These are phyloP conservation scores for Trypanosoma cruzi DNA, from an alignment of 208 protist genomes.

Conservation along the genomic window DNA sequence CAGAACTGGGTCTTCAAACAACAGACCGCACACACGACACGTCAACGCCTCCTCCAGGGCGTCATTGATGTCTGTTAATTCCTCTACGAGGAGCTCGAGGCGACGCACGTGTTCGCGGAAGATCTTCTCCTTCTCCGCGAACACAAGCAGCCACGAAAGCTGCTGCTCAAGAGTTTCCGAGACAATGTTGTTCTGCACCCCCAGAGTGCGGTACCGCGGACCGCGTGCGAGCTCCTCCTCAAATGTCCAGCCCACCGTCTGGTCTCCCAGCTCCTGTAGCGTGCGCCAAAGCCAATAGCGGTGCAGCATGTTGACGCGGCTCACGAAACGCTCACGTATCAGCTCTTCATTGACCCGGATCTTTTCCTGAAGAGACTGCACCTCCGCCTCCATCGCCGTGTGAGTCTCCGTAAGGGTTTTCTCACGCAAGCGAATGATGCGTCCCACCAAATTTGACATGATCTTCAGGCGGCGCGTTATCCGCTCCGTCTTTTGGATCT, in stretches of 20 bases:
- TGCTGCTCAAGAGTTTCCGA: slow-evolving; percentile 80
- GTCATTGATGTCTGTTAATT: slow-evolving; percentile 84
- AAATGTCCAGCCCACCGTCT: slow-evolving; percentile 72
- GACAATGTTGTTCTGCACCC: slow-evolving; percentile 84
- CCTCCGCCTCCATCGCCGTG: slow-evolving; percentile 42
- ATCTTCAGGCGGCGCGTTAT: slow-evolving; percentile 45
- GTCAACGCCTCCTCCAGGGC: slow-evolving; percentile 74
- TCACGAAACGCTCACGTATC: slow-evolving; percentile 70
- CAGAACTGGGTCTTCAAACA: slow-evolving; percentile 84
- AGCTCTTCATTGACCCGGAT: slow-evolving; percentile 34
- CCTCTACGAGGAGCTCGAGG: slow-evolving; percentile 77
- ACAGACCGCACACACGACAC: slow-evolving; percentile 73
- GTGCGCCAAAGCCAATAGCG: slow-evolving; percentile 90
- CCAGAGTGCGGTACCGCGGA: slow-evolving; percentile 78
- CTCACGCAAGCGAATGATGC: slow-evolving; percentile 41
- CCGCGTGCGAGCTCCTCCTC: slow-evolving; percentile 80
- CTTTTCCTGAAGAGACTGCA: slow-evolving; percentile 39
- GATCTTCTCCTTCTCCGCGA: slow-evolving; percentile 48
- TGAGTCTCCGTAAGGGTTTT: slow-evolving; percentile 30
- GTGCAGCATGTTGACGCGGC: slow-evolving; percentile 79
- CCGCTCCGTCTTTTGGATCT: slow-evolving; percentile 57
- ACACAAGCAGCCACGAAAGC: slow-evolving; percentile 71
- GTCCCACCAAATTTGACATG: slow-evolving; percentile 58
- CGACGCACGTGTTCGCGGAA: slow-evolving; percentile 68
- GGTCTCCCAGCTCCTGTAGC: slow-evolving; percentile 79